Conservation (phyloP, 805 yeast genomes). For the Wickerhamomyces canadensis region DNA sequence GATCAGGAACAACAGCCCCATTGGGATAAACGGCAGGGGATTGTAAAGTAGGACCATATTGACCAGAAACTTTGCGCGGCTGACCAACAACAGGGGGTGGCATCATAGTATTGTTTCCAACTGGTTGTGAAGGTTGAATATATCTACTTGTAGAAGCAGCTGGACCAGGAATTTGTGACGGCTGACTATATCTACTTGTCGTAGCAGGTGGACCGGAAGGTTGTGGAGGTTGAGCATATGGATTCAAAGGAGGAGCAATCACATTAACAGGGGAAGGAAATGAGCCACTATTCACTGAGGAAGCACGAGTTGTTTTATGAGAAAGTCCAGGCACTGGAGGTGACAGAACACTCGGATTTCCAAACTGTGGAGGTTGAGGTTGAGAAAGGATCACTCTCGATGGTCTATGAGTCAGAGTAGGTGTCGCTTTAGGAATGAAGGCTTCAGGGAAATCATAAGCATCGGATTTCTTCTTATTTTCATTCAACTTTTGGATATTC, state of each 20-base stretch:
- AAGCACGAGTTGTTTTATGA: no score
- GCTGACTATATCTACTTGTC: background rate
- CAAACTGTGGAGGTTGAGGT: constrained; percentile 4
- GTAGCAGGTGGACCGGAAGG: background rate
- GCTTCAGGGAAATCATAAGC: constrained; percentile 72
- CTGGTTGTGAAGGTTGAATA: no score
- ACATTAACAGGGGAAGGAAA: background rate
- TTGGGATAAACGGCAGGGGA: background rate
- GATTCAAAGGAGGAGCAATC: constrained; percentile 17
- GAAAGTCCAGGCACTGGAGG: background rate
- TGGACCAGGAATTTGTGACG: background rate
- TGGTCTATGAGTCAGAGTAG: constrained; percentile 9
- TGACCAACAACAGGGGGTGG: no score
- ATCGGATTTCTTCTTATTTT: constrained; percentile 58
- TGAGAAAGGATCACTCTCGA: constrained; percentile 14
- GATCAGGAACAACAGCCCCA: background rate
- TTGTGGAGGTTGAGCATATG: constrained; percentile 3
- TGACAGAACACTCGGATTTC: background rate
- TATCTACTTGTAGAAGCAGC: background rate
- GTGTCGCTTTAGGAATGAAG: constrained; percentile 38
- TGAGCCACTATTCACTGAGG: background rate
- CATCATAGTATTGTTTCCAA: no score
- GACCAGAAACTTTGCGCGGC: background rate
- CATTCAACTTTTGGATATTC: constrained; percentile 30
- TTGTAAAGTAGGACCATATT: background rate